Evolutionary conservation across 345 rosid species (phyloP), one percentile per base, ranked within the genome.

Genomic region (Melaleuca alternifolia): DNA sequence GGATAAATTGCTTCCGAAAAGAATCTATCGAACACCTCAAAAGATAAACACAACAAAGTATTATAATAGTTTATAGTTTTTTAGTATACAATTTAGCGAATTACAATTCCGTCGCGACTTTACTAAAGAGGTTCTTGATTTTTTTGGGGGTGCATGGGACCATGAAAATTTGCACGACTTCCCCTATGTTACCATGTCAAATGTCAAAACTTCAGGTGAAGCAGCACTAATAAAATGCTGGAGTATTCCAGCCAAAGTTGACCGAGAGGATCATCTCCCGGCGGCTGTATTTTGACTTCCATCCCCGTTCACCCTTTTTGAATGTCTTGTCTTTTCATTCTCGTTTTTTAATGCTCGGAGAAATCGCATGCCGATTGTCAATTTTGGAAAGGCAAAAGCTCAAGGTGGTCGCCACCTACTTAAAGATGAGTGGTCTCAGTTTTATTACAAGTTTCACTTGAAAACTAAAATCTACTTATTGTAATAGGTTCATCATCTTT

Each of bases 1-100:
- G 0, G 7, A 41, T 41, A 4, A 61, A 0, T 4, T 2, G 0
- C 30, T n/a, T 59, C 1, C 13, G 13, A 59, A 5, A 12, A 59
- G 2, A 1, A 4, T 26, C 11, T 26, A 30, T 24, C 11, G 16
- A 1, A 15, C 33, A 12, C 14, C 2, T 0, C n/a, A 18, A 61
- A 61, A 61, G 4, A 41, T 4, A 4, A 41, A 41, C 41, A 41
- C 41, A 41, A 41, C 4, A 41, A 41, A 41, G 41, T 41, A 41
- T 61, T 6, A 61, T 1, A 1, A 62, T 1, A 30, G 0, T 15
- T 62, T 15, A 4, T 30, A 62, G 0, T 15, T 62, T 15, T 3
- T 14, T 30, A 30, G 30, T n/a, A 15, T 30, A 7, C 2, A 30
- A 62, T 14, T 62, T 30, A 15, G 6, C 18, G 5, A 7, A 62